Conservation (phyloP, 768 basidiomycete species). For the Macrolepiota fuliginosa region DNA sequence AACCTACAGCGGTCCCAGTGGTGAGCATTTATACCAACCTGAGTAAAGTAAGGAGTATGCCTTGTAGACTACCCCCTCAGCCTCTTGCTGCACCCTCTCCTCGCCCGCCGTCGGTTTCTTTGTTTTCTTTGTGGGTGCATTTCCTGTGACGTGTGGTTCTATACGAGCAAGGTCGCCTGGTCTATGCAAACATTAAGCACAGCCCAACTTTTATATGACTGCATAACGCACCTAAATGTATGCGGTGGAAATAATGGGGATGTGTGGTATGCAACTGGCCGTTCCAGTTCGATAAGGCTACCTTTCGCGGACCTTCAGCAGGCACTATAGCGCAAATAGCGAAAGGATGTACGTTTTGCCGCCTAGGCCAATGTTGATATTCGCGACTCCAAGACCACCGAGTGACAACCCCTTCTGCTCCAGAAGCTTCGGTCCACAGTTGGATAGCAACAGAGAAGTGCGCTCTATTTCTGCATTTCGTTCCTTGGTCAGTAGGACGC, state of each 20-base stretch:
- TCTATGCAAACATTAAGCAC: conserved; percentile 32
- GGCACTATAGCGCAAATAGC: not conserved
- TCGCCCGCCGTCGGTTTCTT: conserved; percentile 39
- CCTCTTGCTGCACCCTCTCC: conserved; percentile 34
- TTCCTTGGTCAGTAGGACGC: conserved; percentile 65
- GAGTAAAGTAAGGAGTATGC: conserved; percentile 30
- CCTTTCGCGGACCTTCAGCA: conserved; percentile 30
- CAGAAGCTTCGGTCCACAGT: conserved; percentile 80
- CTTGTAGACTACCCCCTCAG: conserved; percentile 88
- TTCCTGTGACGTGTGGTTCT: conserved; percentile 60
- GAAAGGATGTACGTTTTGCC: conserved; percentile 75
- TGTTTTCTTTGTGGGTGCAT: conserved; percentile 36
- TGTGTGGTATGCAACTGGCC: conserved; percentile 77
- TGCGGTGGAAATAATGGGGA: conserved; percentile 79
- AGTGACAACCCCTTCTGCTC: conserved; percentile 86
- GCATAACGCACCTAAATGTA: conserved; percentile 60
- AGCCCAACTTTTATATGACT: not conserved
- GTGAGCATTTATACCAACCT: not conserved
- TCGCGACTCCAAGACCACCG: conserved; percentile 65
- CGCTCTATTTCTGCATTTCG: conserved; percentile 83
- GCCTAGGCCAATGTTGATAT: conserved; percentile 82
- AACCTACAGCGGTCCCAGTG: conserved; percentile 43
- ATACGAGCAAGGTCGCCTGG: conserved; percentile 89
- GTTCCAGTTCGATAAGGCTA: conserved; percentile 84
- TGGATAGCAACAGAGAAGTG: conserved; percentile 74